Percentiles rank a stretch among this genome's conserved stretches.
These are phyloP conservation scores for Xylariaceae sp. DNA, from an alignment of 2,329 filamentous ascomycete genomes.

Conservation along the genomic window DNA sequence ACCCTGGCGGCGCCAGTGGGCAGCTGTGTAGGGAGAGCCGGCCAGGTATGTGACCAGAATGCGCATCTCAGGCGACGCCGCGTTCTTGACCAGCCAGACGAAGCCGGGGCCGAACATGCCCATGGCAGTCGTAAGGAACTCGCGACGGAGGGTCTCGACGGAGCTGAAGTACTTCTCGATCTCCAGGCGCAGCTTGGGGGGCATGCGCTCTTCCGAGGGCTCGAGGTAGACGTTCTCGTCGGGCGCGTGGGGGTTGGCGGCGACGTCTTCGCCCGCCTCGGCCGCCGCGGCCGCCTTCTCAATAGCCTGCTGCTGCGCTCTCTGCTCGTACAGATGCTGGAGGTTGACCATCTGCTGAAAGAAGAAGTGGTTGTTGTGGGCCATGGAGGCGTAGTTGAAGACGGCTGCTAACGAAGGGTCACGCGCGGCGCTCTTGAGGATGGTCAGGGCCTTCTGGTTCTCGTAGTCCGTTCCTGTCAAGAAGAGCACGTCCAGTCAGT, in stretches of 20 bases:
- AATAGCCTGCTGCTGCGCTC: slow-evolving; percentile 5
- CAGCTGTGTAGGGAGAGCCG: slow-evolving; percentile 79
- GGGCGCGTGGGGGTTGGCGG: not conserved
- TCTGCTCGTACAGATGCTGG: slow-evolving; percentile 2
- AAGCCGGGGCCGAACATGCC: slow-evolving; percentile 97
- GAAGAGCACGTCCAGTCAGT: not conserved
- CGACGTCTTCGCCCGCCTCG: slow-evolving; percentile 8
- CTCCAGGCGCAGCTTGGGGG: slow-evolving; percentile 48
- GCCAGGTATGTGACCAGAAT: slow-evolving; percentile 88
- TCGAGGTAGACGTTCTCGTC: slow-evolving; percentile 8
- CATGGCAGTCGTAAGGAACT: slow-evolving; percentile 74
- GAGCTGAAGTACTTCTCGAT: slow-evolving; percentile 73
- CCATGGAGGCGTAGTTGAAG: slow-evolving; percentile 97
- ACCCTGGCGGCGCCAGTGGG: slow-evolving; percentile 69
- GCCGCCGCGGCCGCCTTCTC: not conserved
- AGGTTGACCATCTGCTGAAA: slow-evolving; percentile 52
- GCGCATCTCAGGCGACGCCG: slow-evolving; percentile 45
- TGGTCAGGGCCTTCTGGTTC: slow-evolving; percentile 56
- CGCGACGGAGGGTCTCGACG: slow-evolving; percentile 72
- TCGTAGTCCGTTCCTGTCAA: slow-evolving; percentile 58
- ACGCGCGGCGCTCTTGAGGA: slow-evolving; percentile 71
- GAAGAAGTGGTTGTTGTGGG: slow-evolving; percentile 85
- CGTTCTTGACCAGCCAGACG: slow-evolving; percentile 79
- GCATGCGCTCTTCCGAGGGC: slow-evolving; percentile 41
- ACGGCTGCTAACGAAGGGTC: slow-evolving; percentile 68